These are phyloP conservation scores for Colletotrichum neosansevieriae DNA, from an alignment of 2,329 filamentous ascomycete genomes.

Conservation along the genomic window DNA sequence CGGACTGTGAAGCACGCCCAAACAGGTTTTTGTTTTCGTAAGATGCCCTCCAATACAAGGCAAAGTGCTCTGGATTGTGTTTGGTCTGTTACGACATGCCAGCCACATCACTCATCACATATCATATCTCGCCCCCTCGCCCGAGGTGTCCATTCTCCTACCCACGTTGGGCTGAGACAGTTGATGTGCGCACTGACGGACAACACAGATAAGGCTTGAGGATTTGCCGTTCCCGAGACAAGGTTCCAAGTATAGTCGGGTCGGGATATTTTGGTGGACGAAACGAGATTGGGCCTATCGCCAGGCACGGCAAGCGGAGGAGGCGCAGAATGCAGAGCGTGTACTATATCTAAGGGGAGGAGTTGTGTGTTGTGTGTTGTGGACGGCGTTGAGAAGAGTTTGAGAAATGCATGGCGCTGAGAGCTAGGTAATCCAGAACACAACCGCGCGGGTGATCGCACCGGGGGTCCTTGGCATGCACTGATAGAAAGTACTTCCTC, in stretches of 20 bases:
- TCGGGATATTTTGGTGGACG: background rate
- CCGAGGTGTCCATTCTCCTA: background rate
- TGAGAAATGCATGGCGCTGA: conserved; percentile 21
- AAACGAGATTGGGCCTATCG: conserved; percentile 14
- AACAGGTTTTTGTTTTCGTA: conserved; percentile 25
- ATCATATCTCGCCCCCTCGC: conserved; percentile 5
- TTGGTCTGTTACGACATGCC: conserved; percentile 20
- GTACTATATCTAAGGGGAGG: background rate
- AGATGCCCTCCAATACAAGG: background rate
- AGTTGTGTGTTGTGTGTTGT: conserved; percentile 3
- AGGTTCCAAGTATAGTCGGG: conserved; percentile 2
- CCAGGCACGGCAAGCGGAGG: conserved; percentile 10
- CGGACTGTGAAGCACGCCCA: conserved; percentile 31
- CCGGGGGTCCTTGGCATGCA: background rate
- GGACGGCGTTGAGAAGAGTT: conserved; percentile 1
- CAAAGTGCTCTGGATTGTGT: background rate
- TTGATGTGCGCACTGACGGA: conserved; percentile 25
- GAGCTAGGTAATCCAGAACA: conserved; percentile 11
- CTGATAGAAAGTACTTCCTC: background rate
- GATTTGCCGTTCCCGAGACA: conserved; percentile 36
- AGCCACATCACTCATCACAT: conserved; percentile 20
- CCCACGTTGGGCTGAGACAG: conserved; percentile 31
- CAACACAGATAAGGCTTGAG: conserved; percentile 27
- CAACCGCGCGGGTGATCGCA: conserved; percentile 26
- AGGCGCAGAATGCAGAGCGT: conserved; percentile 7